These are phyloP conservation scores for Coelastrella sp. DNA, from an alignment of 139 green algal genomes.

Conservation along the genomic window DNA sequence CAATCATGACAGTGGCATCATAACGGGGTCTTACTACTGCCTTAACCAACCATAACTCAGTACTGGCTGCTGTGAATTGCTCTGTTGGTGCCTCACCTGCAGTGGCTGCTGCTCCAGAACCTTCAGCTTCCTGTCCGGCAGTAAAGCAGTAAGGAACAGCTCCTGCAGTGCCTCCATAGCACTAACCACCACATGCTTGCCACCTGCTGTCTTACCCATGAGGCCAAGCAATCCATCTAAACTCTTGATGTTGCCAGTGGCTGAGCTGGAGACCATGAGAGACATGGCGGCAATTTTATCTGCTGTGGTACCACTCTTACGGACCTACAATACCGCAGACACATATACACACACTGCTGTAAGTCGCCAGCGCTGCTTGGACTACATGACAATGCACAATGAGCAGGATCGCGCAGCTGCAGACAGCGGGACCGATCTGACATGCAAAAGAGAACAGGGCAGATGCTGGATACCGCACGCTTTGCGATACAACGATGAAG, in stretches of 20 bases:
- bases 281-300: conserved; percentile 91
- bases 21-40: no score
- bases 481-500: no score
- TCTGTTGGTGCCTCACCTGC: conserved; percentile 22
- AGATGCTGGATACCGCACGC: no score
- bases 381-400: not conserved
- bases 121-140: conserved; percentile 91
- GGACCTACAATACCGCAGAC: not conserved
- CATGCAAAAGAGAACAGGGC: no score
- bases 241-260: conserved; percentile 16
- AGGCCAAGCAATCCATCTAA: conserved; percentile 86
- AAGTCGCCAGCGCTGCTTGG: no score
- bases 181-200: conserved; percentile 48
- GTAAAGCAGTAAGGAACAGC: conserved; percentile 83
- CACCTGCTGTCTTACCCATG: conserved; percentile 68
- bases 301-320: conserved; percentile 69
- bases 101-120: conserved; percentile 74
- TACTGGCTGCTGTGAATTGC: no score
- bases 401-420: no score
- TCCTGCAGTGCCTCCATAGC: conserved; percentile 84
- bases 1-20: no score
- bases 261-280: conserved; percentile 73
- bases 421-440: not conserved
- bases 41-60: no score
- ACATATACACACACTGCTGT: not conserved